Evolutionary conservation across 192 early-diverging fungal genomes (phyloP).

Genomic region (Rhizophagus sp.): DNA sequence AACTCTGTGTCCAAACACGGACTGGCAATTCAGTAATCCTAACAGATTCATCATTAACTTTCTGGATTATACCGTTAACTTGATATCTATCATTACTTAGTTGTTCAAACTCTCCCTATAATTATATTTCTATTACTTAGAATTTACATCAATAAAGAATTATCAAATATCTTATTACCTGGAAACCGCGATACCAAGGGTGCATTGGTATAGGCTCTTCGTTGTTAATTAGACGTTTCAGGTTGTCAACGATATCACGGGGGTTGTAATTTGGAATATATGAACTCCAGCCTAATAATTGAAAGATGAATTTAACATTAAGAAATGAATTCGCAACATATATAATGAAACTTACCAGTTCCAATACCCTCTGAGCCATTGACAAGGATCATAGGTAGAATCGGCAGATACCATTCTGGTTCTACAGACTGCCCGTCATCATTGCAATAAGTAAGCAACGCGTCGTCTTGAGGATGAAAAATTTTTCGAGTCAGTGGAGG

Average conservation of each 20-base stretch:
- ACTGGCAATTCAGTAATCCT: slow-evolving; percentile 91
- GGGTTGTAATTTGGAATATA: slow-evolving; percentile 88
- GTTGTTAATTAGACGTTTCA: slow-evolving; percentile 76
- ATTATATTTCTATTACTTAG: no score
- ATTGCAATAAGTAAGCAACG: slow-evolving; percentile 75
- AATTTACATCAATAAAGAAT: no score
- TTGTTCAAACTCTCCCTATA: slow-evolving; percentile 65
- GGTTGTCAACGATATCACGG: slow-evolving; percentile 82
- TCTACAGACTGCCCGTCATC: slow-evolving; percentile 93
- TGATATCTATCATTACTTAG: slow-evolving; percentile 61
- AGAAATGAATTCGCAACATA: slow-evolving; percentile 29
- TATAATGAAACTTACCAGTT: slow-evolving; percentile 33
- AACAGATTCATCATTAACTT: slow-evolving; percentile 74
- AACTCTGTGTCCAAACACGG: slow-evolving; percentile 83
- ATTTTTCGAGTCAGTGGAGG: slow-evolving; percentile 70
- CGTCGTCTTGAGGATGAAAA: slow-evolving; percentile 83
- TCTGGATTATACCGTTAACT: slow-evolving; percentile 67
- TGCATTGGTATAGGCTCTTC: slow-evolving; percentile 72
- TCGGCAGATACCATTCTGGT: slow-evolving; percentile 92
- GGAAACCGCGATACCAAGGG: slow-evolving; percentile 96
- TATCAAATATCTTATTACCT: slow-evolving; percentile 2
- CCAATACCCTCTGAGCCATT: slow-evolving; percentile 97
- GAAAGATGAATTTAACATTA: background rate
- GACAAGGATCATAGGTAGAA: slow-evolving; percentile 91
- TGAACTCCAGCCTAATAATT: slow-evolving; percentile 63